Percentiles rank a stretch among this genome's conserved stretches.
phyloP scores from a whole-genome alignment of 2,329 filamentous ascomycete genomes.

The Alternaria atra region DNA sequence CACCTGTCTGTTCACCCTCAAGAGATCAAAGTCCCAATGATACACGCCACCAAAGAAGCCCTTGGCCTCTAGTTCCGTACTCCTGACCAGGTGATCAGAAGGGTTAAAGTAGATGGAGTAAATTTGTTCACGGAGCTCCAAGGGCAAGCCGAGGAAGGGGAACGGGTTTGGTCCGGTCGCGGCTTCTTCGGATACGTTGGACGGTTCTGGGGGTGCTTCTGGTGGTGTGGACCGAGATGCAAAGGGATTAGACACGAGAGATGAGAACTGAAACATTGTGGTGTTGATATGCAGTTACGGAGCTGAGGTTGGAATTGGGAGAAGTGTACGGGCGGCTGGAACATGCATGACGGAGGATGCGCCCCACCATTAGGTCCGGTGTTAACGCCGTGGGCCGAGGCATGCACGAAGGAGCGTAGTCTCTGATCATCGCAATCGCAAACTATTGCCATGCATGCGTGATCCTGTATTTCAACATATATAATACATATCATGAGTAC shows the following conservation, averaged over 20 bases:
- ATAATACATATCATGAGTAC: constrained; percentile 1
- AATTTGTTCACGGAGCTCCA: constrained; percentile 45
- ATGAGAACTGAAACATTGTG: constrained; percentile 12
- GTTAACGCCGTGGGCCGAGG: constrained; percentile 18
- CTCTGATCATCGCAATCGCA: not conserved
- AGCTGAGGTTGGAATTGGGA: not conserved
- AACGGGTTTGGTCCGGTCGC: constrained; percentile 18
- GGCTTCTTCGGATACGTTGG: not conserved
- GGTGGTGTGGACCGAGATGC: not conserved
- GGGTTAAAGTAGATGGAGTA: constrained; percentile 45
- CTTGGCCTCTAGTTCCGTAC: constrained; percentile 15
- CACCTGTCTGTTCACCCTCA: constrained; percentile 56
- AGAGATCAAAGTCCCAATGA: constrained; percentile 51
- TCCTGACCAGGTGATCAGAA: constrained; percentile 26
- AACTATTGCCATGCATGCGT: not conserved
- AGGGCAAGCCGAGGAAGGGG: constrained; percentile 41
- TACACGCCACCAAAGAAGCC: constrained; percentile 39
- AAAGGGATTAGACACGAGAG: constrained; percentile 9
- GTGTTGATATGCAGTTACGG: not conserved
- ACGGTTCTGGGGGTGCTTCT: not conserved
- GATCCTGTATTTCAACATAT: constrained; percentile 2
- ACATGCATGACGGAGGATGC: not conserved
- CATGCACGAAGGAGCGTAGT: not conserved
- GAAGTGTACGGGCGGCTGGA: not conserved
- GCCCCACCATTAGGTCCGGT: constrained; percentile 15